A percentile compares a stretch with the other conserved stretches of the same genome.
These are phyloP conservation scores for Amanita inopinata DNA, from an alignment of 768 basidiomycete species.

Conservation along the genomic window DNA sequence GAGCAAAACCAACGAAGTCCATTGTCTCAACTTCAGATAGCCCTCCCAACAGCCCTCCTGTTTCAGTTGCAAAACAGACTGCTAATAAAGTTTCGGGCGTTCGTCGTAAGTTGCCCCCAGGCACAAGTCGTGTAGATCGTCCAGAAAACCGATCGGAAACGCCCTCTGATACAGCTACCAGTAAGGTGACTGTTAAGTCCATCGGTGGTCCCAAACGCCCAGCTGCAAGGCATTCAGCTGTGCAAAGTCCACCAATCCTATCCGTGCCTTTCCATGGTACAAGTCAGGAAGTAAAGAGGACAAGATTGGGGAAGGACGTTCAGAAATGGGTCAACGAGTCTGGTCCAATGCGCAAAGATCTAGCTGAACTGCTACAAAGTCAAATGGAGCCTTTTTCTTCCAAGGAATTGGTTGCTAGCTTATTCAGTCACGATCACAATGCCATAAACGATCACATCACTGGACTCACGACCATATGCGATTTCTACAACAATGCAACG, in stretches of 20 bases:
- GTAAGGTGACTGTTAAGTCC: constrained; percentile 25
- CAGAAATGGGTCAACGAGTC: constrained; percentile 81
- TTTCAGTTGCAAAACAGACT: constrained; percentile 28
- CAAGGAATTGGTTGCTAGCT: constrained; percentile 59
- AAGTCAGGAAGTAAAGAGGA: constrained; percentile 55
- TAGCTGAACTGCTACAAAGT: constrained; percentile 73
- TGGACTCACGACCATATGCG: constrained; percentile 66
- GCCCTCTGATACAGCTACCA: constrained; percentile 23
- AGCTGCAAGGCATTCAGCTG: constrained; percentile 19
- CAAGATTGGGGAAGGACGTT: constrained; percentile 64
- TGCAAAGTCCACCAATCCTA: constrained; percentile 17
- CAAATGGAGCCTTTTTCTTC: constrained; percentile 88
- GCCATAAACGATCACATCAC: constrained; percentile 86
- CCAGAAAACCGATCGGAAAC: constrained; percentile 41
- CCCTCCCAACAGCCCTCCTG: constrained; percentile 35
- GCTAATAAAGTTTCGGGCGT: constrained; percentile 51
- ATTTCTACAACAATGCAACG: constrained; percentile 58
- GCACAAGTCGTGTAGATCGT: constrained; percentile 31
- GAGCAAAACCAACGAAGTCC: constrained; percentile 18
- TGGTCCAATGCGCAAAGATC: constrained; percentile 75
- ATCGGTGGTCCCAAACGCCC: constrained; percentile 36
- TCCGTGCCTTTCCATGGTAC: constrained; percentile 39
- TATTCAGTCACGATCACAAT: constrained; percentile 95
- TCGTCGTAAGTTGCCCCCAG: constrained; percentile 62
- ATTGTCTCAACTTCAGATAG: constrained; percentile 15